Evolutionary conservation across 75 land plant species (phyloP).

Genomic region (Azolla pinnata): DNA sequence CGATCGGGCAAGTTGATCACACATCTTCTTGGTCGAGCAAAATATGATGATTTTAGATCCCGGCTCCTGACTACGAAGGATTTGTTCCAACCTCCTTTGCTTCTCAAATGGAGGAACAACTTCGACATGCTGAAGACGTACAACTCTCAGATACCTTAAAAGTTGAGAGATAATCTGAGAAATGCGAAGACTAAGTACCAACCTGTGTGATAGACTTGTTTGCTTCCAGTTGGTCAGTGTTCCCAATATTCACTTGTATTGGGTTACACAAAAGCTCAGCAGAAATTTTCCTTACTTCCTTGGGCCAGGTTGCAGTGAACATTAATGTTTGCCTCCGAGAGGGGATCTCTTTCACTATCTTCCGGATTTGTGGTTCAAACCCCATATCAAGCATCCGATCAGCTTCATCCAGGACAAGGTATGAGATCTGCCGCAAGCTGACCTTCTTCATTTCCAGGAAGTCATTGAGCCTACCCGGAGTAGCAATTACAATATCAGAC

Average conservation of each 20-base stretch:
- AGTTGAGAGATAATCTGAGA: neutral
- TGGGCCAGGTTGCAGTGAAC: constrained; percentile 99
- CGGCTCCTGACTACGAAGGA: constrained; percentile 73
- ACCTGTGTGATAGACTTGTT: constrained; percentile 98
- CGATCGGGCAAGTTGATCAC: constrained; percentile 83
- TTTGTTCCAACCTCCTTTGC: constrained; percentile 63
- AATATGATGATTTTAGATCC: constrained; percentile 86
- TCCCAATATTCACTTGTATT: constrained; percentile 96
- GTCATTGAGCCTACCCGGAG: constrained; percentile 93
- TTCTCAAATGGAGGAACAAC: constrained; percentile 52
- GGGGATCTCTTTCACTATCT: constrained; percentile 86
- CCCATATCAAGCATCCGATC: constrained; percentile 99
- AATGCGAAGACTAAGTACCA: constrained; percentile 1
- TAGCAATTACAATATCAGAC: constrained; percentile 84
- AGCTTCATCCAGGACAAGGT: constrained; percentile 92
- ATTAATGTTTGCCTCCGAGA: constrained; percentile 80
- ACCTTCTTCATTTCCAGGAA: constrained; percentile 79
- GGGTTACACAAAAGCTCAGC: constrained; percentile 74
- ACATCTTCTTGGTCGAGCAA: constrained; percentile 84
- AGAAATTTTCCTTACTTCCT: constrained; percentile 94
- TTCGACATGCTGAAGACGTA: constrained; percentile 67
- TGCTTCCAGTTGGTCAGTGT: constrained; percentile 81
- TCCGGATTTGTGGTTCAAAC: constrained; percentile 92
- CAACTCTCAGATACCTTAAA: neutral
- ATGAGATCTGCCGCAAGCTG: constrained; percentile 68